Evolutionary conservation across 1,284 basidiomycete genomes (phyloP).

Genomic region (Microbotryum silenes-acaulis): DNA sequence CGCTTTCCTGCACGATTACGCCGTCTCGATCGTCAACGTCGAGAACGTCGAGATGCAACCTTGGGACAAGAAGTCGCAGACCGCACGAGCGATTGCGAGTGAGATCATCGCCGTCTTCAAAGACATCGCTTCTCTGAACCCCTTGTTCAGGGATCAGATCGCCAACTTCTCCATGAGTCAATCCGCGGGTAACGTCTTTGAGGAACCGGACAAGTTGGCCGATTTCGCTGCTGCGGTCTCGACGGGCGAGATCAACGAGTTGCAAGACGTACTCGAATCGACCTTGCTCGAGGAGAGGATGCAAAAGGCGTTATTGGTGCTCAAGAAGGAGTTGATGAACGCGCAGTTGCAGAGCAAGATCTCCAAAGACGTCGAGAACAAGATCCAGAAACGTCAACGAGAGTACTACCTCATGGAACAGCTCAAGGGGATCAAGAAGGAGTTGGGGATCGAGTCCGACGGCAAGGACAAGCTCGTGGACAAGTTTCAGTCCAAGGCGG

Average conservation of each 20-base stretch:
- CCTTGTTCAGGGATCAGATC: conserved; percentile 96
- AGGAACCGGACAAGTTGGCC: conserved; percentile 95
- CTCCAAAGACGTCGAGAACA: conserved; percentile 85
- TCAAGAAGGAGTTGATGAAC: conserved; percentile 98
- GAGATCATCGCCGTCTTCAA: conserved; percentile 98
- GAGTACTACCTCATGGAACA: conserved; percentile 99
- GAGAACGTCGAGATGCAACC: conserved; percentile 65
- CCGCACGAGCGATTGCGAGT: conserved; percentile 90
- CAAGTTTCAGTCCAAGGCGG: conserved; percentile 88
- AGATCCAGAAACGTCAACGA: conserved; percentile 92
- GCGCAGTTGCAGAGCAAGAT: conserved; percentile 94
- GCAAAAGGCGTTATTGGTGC: conserved; percentile 79
- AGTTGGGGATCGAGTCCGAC: conserved; percentile 92
- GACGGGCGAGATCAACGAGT: conserved; percentile 78
- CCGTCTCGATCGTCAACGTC: conserved; percentile 84
- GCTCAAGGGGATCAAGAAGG: conserved; percentile 97
- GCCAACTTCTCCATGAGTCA: conserved; percentile 95
- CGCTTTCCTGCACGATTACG: conserved; percentile 81
- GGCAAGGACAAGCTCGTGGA: conserved; percentile 97
- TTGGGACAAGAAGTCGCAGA: conserved; percentile 87
- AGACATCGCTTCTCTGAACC: conserved; percentile 94
- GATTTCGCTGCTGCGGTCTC: conserved; percentile 97
- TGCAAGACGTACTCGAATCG: conserved; percentile 89
- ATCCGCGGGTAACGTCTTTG: conserved; percentile 92
- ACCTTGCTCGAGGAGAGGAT: conserved; percentile 80